Base-by-base conservation (phyloP, 78 protist species). In the Pirum gemmata region DNA sequence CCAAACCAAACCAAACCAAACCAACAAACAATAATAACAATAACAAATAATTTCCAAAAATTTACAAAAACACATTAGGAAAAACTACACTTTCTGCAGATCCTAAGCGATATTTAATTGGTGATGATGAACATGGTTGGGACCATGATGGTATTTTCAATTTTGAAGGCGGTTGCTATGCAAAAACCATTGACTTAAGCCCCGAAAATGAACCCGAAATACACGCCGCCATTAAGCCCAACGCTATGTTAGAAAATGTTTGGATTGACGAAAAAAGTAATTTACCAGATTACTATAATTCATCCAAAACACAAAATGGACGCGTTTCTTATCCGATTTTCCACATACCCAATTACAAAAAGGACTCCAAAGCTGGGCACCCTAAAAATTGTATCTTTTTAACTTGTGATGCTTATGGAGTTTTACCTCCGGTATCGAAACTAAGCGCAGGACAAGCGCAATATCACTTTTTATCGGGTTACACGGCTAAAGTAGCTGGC, bases 121-220 rank as follows among this genome's bases (percentile, higher is more conserved):
- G 99, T 33, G 99, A 97, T 88, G 99, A 97, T 90, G 99, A 97
- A 94, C 99, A 97, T 90, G 87, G 93, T 38, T 97, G 99, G 99
- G 88, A 91, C 25, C 95, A 93, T 51, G 73, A 89, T n/a, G 97
- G 97, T 73, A 87, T 94, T 61, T 95, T 95, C 90, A 95, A 95
- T 90, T 90, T 96, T 33, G 98, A 97, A 86, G 99, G 99, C 73
- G 99, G 99, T 51, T 97, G 99, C 95, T 97, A 97, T 61, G 99
- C 99, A 74, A 97, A 97, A 94, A 79, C 91, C 89, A 93, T 94
- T 83, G 90, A 90, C 76, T 93, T 97, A 41, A 51, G 92, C 26
- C 72, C 51, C 1, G 94, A 92, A 90, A 87, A 85, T 51, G 99
- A 97, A 90, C 98, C 99, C 76, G 98, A 95, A 83, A 96, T 97